These are phyloP conservation scores for Metschnikowia noctiluminum DNA, from an alignment of 805 yeast genomes.

Conservation along the genomic window DNA sequence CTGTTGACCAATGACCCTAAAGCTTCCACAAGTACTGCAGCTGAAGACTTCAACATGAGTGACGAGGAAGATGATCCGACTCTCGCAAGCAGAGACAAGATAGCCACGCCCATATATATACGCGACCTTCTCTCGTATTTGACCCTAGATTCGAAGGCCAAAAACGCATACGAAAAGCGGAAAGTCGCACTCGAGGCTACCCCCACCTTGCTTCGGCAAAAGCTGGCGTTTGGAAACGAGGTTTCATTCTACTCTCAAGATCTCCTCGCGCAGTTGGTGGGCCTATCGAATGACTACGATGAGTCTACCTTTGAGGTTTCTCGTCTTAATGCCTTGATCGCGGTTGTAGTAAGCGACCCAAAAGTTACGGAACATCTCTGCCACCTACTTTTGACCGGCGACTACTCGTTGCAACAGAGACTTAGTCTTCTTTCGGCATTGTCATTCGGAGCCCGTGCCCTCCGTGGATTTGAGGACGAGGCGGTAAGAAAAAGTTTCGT, in stretches of 20 bases:
- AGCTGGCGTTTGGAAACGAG: constrained; percentile 57
- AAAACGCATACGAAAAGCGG: constrained; percentile 48
- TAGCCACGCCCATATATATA: constrained; percentile 60
- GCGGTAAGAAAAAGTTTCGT: constrained; percentile 35
- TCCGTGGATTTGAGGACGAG: constrained; percentile 59
- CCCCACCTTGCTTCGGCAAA: constrained; percentile 62
- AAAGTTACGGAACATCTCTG: constrained; percentile 43
- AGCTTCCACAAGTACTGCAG: constrained; percentile 16
- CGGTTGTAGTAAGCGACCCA: constrained; percentile 54
- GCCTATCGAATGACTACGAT: constrained; percentile 54
- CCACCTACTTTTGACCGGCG: constrained; percentile 58
- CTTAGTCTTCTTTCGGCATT: constrained; percentile 64
- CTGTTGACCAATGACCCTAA: constrained; percentile 1
- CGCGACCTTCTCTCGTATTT: constrained; percentile 66
- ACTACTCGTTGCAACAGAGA: constrained; percentile 77
- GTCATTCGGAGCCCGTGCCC: constrained; percentile 69
- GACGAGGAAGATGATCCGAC: constrained; percentile 57
- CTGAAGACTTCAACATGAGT: constrained; percentile 9
- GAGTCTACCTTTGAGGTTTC: constrained; percentile 59
- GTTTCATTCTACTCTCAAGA: constrained; percentile 55
- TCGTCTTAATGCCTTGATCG: constrained; percentile 60
- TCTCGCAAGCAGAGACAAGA: constrained; percentile 29
- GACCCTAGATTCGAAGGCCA: constrained; percentile 41
- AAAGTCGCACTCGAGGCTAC: constrained; percentile 49
- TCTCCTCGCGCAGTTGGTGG: constrained; percentile 49